phyloP scores from a whole-genome alignment of 192 early-diverging fungal genomes.

The Diversispora epigaea region DNA sequence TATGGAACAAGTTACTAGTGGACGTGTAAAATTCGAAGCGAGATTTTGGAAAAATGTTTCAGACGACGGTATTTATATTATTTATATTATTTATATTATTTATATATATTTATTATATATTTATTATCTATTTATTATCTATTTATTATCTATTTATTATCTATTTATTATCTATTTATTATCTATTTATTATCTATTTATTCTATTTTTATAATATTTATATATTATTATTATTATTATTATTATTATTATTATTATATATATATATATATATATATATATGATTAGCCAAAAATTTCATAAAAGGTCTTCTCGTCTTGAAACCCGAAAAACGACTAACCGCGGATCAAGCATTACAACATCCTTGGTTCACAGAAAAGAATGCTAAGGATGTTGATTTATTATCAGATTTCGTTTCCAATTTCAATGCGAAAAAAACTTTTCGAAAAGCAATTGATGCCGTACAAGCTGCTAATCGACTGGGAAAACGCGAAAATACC shows the following conservation, averaged over 20 bases:
- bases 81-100: too few relatives aligned
- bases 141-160: too few relatives aligned
- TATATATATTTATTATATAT: too few relatives aligned
- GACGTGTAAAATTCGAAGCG: conserved; percentile 70
- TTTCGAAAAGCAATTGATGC: conserved; percentile 61
- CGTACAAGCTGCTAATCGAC: conserved; percentile 50
- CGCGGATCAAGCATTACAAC: conserved; percentile 74
- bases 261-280: background rate
- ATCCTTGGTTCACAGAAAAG: conserved; percentile 78
- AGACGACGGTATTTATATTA: conserved; percentile 61
- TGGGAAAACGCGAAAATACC: too few relatives aligned
- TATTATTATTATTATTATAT: background rate
- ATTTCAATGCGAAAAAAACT: conserved; percentile 60
- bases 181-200: too few relatives aligned
- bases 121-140: too few relatives aligned
- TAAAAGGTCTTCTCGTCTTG: conserved; percentile 60
- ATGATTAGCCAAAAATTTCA: conserved; percentile 74
- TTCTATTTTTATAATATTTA: too few relatives aligned
- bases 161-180: too few relatives aligned
- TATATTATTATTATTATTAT: background rate
- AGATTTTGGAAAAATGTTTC: conserved; percentile 83
- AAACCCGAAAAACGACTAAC: conserved; percentile 76
- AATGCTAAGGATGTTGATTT: conserved; percentile 73
- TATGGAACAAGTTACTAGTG: conserved; percentile 59
- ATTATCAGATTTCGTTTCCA: conserved; percentile 77